Base-by-base conservation (phyloP, 2,329 filamentous ascomycete species). In the Claviceps fusiformis region DNA sequence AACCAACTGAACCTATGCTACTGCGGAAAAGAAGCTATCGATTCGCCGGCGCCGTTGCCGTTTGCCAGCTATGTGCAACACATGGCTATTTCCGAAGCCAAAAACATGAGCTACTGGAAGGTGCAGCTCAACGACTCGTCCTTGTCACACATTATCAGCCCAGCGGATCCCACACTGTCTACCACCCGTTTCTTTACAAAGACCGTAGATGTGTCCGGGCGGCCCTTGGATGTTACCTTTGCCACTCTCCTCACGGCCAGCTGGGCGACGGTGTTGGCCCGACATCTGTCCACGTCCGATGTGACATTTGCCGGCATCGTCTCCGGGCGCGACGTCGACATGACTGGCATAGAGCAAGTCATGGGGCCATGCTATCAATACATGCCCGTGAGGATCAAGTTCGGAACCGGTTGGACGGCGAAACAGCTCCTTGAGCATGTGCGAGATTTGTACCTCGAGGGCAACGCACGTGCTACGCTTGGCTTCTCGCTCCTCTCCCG, bases 51-150 rank as follows among this genome's bases (percentile, higher is more conserved):
- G 0, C 72, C 75, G 0, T 78, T 24, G 24, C 24, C 31, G 6
- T 33, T 76, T 63, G 77, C 75, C 0, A 61, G 68, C 4, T 77
- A 76, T 57, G 71, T 77, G 19, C 66, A 70, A 39, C 71, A 75
- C 59, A 68, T 76, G 48, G 72, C 73, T 19, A 64, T 78, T 54
- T 45, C 31, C 0, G n/a, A 47, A 33, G 43, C 10, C 41, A 47
- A 35, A 27, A 78, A 79, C 59, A 74, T 80, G 49, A 70, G 74
- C 0, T 84, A 86, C 69, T 87, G 83, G 83, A 69, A 69, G 33
- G 71, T 77, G 0, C 74, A 86, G 1, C 76, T 86, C 17, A 65
- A 71, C 2, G 78, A 75, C 33, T 81, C 81, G 0, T 65, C 71
- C 17, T 75, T 85, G 66, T 75, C 71, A 0, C 41, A 53, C 3